Base-by-base conservation (phyloP, 1,139 yeast species). In the Waltiozyma sp. region DNA sequence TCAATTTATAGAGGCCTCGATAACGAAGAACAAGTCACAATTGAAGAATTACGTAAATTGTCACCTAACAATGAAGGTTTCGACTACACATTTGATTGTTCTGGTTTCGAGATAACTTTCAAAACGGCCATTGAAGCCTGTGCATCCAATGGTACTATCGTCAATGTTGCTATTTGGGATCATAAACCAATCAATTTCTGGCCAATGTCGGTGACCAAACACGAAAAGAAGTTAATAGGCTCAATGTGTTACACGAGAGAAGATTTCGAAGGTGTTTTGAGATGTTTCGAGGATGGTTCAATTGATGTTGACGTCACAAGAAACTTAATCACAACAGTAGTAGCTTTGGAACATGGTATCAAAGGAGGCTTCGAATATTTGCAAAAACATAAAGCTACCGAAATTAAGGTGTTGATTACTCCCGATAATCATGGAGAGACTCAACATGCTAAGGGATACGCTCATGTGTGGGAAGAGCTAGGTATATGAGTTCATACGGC, bases 101-200 rank as follows among this genome's bases (percentile, higher is more conserved):
- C 76, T 11, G 78, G 78, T 16, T 60, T 70, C 6, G 64, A 65
- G 37, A 65, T 62, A 1, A 72, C 78, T 21, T 67, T 70, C 48
- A 60, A 64, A 31, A 60, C 71, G 1, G 66, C 71, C 19, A 50
- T 72, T 10, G 59, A 61, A 36, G 57, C 72, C 15, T 53, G 65
- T 16, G 36, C 23, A 9, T 65, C 69, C 15, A 65, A 69, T 46
- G 78, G 78, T 38, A 62, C 66, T 4, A 67, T 72, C n/a, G 70
- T 73, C 8, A 72, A 73, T 51, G 66, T 73, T 38, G 78, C 78
- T 3, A 69, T 73, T 40, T 73, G 79, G 77, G 65, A 68, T 28
- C 56, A 62, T 26, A 61, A 63, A 37, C 62, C 71, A 4, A 61
- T 67, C 13, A 59, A 58, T 11, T 66, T 66, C 47, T 61, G 61